phyloP scores from a whole-genome alignment of 805 yeast species.

The Myxozyma udenii region DNA sequence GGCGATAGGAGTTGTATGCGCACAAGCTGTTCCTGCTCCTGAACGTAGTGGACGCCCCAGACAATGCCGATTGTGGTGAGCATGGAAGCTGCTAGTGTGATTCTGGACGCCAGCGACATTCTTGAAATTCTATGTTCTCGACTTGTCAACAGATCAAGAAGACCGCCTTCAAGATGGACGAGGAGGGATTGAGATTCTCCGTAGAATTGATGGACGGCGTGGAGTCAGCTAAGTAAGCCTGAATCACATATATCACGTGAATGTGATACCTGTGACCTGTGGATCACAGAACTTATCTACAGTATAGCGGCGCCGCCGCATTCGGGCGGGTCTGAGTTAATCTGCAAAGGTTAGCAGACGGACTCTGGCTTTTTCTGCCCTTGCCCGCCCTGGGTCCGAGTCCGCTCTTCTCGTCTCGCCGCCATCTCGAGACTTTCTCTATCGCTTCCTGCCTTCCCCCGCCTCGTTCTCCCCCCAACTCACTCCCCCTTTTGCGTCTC shows the following conservation, averaged over 20 bases:
- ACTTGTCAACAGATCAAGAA: neutral
- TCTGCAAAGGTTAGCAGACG: neutral
- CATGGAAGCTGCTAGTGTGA: slow-evolving; percentile 21
- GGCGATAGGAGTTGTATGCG: neutral
- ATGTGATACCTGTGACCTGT: neutral
- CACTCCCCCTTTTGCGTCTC: no score
- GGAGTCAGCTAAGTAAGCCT: no score
- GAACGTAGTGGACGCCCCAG: slow-evolving; percentile 30
- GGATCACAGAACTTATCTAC: neutral
- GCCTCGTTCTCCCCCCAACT: no score
- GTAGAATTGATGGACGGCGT: no score
- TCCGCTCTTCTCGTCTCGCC: no score
- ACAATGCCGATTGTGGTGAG: slow-evolving; percentile 20
- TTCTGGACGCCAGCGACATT: slow-evolving; percentile 30
- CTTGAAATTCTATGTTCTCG: neutral
- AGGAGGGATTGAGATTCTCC: no score
- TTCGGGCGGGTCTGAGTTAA: neutral
- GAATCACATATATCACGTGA: neutral
- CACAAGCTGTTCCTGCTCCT: slow-evolving; percentile 25
- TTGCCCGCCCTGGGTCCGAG: no score
- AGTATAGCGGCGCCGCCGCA: neutral
- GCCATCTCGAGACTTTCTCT: no score
- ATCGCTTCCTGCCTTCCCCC: no score
- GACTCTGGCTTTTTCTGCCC: neutral
- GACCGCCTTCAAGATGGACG: no score